These are phyloP conservation scores for Thalassiosira livingstoniorum DNA, from an alignment of 352 stramenopile species.

Conservation along the genomic window DNA sequence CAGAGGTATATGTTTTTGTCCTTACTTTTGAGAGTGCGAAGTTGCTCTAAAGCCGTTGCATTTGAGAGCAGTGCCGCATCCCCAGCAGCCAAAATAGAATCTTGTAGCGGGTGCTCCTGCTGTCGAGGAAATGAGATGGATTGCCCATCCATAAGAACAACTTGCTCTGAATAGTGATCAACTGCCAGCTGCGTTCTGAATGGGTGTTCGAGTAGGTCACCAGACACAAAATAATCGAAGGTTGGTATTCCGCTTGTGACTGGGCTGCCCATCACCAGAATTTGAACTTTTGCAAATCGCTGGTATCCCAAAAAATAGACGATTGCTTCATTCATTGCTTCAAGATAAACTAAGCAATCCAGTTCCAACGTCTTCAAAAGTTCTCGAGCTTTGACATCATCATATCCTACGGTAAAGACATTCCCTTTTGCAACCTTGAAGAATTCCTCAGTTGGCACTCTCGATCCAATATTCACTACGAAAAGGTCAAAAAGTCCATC, in stretches of 20 bases:
- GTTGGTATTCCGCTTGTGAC: constrained; percentile 72
- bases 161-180: constrained; percentile 75
- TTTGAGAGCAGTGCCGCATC: constrained; percentile 37
- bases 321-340: constrained; percentile 52
- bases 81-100: constrained; percentile 31
- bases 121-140: constrained; percentile 47
- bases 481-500: constrained; percentile 37
- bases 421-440: constrained; percentile 15
- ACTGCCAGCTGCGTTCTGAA: constrained; percentile 37
- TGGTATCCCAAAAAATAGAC: constrained; percentile 55
- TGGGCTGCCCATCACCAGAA: constrained; percentile 86
- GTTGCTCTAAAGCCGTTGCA: constrained; percentile 19
- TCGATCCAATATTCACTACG: constrained; percentile 29
- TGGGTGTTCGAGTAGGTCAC: constrained; percentile 76
- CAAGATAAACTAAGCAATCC: constrained; percentile 45
- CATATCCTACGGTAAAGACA: constrained; percentile 24
- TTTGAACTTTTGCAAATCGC: constrained; percentile 79
- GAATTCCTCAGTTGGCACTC: constrained; percentile 22
- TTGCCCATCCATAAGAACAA: constrained; percentile 80
- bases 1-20: constrained; percentile 47
- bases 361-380: constrained; percentile 40
- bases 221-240: constrained; percentile 87
- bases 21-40: constrained; percentile 22
- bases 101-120: constrained; percentile 36
- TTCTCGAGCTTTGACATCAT: constrained; percentile 21